Evolutionary conservation across 768 basidiomycete species (phyloP), one percentile per base, ranked within the genome.

Genomic region (Strobilomyces echinocephalus): DNA sequence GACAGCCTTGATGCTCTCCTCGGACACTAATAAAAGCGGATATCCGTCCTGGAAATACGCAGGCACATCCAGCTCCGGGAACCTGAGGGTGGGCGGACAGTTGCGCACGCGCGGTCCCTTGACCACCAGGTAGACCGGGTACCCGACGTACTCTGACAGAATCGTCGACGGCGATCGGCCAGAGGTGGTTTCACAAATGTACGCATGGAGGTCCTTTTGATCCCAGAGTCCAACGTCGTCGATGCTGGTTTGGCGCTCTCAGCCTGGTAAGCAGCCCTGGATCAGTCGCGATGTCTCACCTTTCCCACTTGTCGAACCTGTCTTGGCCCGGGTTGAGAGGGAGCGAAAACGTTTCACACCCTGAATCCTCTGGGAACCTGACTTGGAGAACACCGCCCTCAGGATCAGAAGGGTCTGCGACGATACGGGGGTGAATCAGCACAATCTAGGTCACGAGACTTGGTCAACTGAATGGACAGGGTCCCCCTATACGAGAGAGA

Each of bases 31-130:
- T 33, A 88, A 69, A 46, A 91, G 60, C 1, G 88, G 88, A 63
- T 81, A 91, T 50, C 80, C 82, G 56, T 90, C 88, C 66, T 89
- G 85, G 64, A 78, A 88, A 54, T 77, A 72, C 5, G 79, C 71
- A 14, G 75, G 78, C 4, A 79, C 81, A 28, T 78, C 69, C 47
- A 88, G 69, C n/a, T 77, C 62, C 6, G 87, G 86, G 59, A 83
- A 85, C 20, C 73, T 68, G 7, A 50, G 26, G 2, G 86, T 84
- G 10, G 83, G 75, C 24, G 69, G 70, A 47, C 80, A 78, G 1
- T 51, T 53, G 9, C 88, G 82, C 26, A 75, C 72, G 20, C 68
- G 67, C 1, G 80, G 79, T 16, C 88, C 88, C 63, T 89, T 91
- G 72, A 77, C 78, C 34, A 85, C 72, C 47, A 91, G 73, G 54